Evolutionary conservation across 164 flowering plant species (phyloP).

Genomic region (Annona squamosa): DNA sequence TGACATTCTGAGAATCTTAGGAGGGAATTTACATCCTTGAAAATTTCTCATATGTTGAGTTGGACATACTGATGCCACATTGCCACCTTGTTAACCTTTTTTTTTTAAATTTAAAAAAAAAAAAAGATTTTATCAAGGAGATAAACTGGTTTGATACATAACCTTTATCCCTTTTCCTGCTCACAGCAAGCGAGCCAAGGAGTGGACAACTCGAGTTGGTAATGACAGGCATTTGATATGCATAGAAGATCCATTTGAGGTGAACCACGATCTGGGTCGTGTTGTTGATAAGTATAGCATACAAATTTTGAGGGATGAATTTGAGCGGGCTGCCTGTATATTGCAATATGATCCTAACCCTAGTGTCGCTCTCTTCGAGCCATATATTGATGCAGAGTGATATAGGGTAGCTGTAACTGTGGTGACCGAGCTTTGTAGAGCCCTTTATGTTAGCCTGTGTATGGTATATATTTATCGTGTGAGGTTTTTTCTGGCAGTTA

Average conservation of each 20-base stretch:
- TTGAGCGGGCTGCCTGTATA: constrained; percentile 79
- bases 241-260: constrained; percentile 94
- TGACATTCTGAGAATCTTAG: too few species aligned
- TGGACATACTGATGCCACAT: too few species aligned
- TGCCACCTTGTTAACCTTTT: too few species aligned
- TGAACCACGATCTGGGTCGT: constrained; percentile 84
- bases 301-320: constrained; percentile 72
- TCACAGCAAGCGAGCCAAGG: constrained; percentile 71
- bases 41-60: too few species aligned
- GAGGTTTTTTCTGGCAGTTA: background rate
- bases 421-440: constrained; percentile 10
- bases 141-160: too few species aligned
- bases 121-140: too few species aligned
- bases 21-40: too few species aligned
- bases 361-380: constrained; percentile 61
- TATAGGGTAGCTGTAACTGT: constrained; percentile 1
- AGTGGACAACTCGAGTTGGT: constrained; percentile 90
- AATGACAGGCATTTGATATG: constrained; percentile 92
- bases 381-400: constrained; percentile 24
- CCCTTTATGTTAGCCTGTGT: background rate
- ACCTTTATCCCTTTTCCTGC: background rate
- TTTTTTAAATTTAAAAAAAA: too few species aligned
- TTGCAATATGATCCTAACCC: constrained; percentile 79
- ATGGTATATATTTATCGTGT: constrained; percentile 6
- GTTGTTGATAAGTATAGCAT: constrained; percentile 87